Percentiles rank a stretch among this genome's conserved stretches.
phyloP scores from a whole-genome alignment of 2,329 filamentous ascomycete species.

The Fusarium sp. region DNA sequence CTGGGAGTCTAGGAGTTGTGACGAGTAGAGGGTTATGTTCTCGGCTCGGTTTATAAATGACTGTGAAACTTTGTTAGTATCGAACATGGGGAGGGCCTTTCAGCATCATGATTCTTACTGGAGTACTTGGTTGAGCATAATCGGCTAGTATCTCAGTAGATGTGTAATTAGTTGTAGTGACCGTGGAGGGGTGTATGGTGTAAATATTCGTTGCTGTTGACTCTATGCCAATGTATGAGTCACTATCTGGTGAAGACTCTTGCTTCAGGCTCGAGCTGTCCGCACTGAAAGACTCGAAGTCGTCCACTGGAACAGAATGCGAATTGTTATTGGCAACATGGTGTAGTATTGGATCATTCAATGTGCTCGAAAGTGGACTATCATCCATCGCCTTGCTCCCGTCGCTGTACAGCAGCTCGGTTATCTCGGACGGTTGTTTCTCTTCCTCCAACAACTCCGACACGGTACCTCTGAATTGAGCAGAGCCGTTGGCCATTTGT shows the following conservation, averaged over 20 bases:
- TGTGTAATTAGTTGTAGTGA: rapidly evolving
- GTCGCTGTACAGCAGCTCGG: rapidly evolving
- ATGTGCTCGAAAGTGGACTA: rapidly evolving
- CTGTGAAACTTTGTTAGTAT: background rate
- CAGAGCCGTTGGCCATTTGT: background rate
- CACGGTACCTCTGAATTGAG: background rate
- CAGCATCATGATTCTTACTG: background rate
- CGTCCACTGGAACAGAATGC: too few species aligned
- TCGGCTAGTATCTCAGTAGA: background rate
- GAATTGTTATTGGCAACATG: background rate
- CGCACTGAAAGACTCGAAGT: background rate
- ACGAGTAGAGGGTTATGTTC: rapidly evolving
- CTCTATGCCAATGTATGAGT: rapidly evolving
- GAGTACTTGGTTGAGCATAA: background rate
- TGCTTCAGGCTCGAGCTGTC: background rate
- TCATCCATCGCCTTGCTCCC: rapidly evolving
- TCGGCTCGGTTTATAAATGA: rapidly evolving
- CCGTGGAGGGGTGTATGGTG: rapidly evolving
- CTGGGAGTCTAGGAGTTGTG: background rate
- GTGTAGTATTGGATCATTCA: rapidly evolving
- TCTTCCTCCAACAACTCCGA: background rate
- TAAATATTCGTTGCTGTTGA: rapidly evolving
- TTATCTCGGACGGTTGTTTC: background rate
- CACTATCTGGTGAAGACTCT: background rate
- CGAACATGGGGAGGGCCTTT: rapidly evolving